Percentiles rank a stretch among this genome's conserved stretches.
These are phyloP conservation scores for Ceratocystis papillata DNA, from an alignment of 2,329 filamentous ascomycete species.

Conservation along the genomic window DNA sequence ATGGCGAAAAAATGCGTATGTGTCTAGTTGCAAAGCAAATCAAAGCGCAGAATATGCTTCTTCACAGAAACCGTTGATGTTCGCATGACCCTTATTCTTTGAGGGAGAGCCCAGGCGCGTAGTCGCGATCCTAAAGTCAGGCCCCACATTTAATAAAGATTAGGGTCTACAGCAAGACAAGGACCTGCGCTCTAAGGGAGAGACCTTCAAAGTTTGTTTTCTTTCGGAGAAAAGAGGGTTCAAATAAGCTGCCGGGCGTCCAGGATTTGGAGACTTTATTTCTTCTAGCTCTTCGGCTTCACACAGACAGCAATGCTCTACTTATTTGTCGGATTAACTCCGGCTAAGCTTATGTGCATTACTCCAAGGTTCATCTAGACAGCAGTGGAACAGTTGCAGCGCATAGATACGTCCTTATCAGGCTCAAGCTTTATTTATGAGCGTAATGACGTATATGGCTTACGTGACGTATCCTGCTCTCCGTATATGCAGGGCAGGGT, in stretches of 20 bases:
- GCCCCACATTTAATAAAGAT: constrained; percentile 2
- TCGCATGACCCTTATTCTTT: neutral
- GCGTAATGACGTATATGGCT: no score
- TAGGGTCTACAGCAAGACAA: neutral
- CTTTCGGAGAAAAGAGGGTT: neutral
- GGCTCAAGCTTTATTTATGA: no score
- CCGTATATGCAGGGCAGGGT: no score
- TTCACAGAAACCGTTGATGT: neutral
- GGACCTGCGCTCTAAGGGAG: neutral
- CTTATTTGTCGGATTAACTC: neutral
- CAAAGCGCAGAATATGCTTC: neutral
- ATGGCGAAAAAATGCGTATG: neutral
- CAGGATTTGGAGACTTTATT: neutral
- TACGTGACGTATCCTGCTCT: no score
- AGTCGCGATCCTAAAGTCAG: neutral
- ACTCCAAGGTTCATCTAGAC: neutral
- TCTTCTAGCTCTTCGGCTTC: neutral
- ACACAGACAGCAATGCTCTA: neutral
- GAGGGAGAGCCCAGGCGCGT: neutral
- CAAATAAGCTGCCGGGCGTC: neutral
- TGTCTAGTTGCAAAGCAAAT: neutral
- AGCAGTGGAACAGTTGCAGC: neutral
- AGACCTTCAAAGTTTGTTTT: neutral
- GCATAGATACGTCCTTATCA: neutral
- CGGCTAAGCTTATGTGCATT: neutral